A percentile compares a stretch with the other conserved stretches of the same genome.
phyloP scores from a whole-genome alignment of 345 rosid genomes.

The Eucalyptus cloeziana region DNA sequence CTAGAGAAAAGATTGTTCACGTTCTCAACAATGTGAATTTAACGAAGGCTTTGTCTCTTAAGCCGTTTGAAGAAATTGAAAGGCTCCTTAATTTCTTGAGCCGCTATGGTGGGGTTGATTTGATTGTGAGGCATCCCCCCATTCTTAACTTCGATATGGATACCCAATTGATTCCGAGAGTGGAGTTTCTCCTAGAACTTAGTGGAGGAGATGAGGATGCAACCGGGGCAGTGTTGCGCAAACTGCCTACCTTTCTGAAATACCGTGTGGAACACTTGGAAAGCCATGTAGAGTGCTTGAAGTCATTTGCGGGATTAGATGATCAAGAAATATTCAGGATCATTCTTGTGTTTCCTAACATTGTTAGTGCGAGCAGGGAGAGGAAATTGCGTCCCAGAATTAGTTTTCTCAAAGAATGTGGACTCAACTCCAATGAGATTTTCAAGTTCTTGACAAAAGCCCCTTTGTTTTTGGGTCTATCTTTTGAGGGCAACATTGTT shows the following conservation, averaged over 20 bases:
- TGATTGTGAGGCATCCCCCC: slow-evolving; percentile 40
- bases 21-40: slow-evolving; percentile 57
- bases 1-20: slow-evolving; percentile 27
- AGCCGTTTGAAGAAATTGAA: slow-evolving; percentile 49
- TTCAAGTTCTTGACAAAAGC: slow-evolving; percentile 68
- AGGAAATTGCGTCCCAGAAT: slow-evolving; percentile 58
- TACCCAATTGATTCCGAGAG: slow-evolving; percentile 51
- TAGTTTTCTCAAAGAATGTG: slow-evolving; percentile 60
- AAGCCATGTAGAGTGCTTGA: slow-evolving; percentile 44
- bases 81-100: slow-evolving; percentile 39
- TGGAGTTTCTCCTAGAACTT: slow-evolving; percentile 38
- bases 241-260: slow-evolving; percentile 57
- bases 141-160: slow-evolving; percentile 54
- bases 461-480: slow-evolving; percentile 57
- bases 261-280: slow-evolving; percentile 43
- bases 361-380: slow-evolving; percentile 57
- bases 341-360: slow-evolving; percentile 48
- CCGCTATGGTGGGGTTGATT: slow-evolving; percentile 38
- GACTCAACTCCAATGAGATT: slow-evolving; percentile 44
- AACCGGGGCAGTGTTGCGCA: slow-evolving; percentile 35
- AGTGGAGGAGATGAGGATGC: slow-evolving; percentile 61
- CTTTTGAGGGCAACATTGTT: slow-evolving; percentile 36
- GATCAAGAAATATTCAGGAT: slow-evolving; percentile 53
- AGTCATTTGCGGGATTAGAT: slow-evolving; percentile 52
- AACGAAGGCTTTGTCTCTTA: slow-evolving; percentile 38